These are phyloP conservation scores for Starmera quercuum DNA, from an alignment of 805 yeast species.

Conservation along the genomic window DNA sequence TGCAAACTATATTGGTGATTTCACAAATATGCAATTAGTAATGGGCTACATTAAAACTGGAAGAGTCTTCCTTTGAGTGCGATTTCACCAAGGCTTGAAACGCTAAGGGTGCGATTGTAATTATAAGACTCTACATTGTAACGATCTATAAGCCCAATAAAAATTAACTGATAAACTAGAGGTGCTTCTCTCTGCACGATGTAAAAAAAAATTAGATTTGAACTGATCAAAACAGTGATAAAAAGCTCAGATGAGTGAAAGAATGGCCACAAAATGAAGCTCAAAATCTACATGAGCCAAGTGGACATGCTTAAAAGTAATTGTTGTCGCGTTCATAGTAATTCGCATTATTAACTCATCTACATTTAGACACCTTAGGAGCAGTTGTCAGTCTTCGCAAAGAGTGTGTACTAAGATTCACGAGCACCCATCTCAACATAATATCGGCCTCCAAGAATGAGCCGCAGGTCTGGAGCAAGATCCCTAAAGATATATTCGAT, in stretches of 20 bases:
- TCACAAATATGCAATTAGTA: slow-evolving; percentile 16
- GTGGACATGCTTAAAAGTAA: slow-evolving; percentile 22
- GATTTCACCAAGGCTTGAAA: slow-evolving; percentile 32
- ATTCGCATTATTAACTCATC: too few relatives aligned
- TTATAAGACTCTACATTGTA: slow-evolving; percentile 16
- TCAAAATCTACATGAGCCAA: slow-evolving; percentile 20
- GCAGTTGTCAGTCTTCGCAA: slow-evolving; percentile 47
- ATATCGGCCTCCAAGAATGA: slow-evolving; percentile 46
- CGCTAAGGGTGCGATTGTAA: slow-evolving; percentile 22
- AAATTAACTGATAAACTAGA: too few relatives aligned
- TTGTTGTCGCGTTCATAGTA: slow-evolving; percentile 5
- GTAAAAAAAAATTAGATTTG: too few relatives aligned
- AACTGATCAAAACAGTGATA: too few relatives aligned
- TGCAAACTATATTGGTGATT: background rate
- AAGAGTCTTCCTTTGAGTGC: slow-evolving; percentile 51
- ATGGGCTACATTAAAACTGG: slow-evolving; percentile 38
- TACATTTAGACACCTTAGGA: slow-evolving; percentile 32
- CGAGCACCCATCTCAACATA: slow-evolving; percentile 38
- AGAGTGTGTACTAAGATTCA: slow-evolving; percentile 49
- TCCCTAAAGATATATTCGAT: slow-evolving; percentile 32
- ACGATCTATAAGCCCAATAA: too few relatives aligned
- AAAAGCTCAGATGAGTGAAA: too few relatives aligned
- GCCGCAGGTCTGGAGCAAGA: slow-evolving; percentile 64
- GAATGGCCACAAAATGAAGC: slow-evolving; percentile 19
- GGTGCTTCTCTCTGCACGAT: too few relatives aligned